Conservation (phyloP, 768 basidiomycete genomes). For the Lentinus tigrinus region DNA sequence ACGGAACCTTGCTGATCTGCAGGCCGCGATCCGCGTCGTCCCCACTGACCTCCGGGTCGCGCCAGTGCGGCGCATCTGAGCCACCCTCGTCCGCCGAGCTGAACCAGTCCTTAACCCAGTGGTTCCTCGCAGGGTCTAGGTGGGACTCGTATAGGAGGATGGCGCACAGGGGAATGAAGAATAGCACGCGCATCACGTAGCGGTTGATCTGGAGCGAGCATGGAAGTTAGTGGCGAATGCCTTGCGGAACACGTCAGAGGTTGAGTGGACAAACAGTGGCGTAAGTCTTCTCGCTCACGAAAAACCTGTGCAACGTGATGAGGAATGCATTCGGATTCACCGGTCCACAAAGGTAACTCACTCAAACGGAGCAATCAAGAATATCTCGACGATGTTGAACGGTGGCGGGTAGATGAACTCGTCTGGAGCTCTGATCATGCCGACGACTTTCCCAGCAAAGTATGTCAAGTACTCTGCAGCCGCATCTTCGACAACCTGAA, state of each 20-base stretch:
- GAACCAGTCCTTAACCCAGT: slow-evolving; percentile 73
- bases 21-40: slow-evolving; percentile 53
- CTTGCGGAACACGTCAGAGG: neutral
- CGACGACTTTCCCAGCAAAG: slow-evolving; percentile 84
- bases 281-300: slow-evolving; percentile 53
- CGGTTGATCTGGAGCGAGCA: slow-evolving; percentile 60
- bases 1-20: slow-evolving; percentile 69
- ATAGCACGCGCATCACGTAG: slow-evolving; percentile 72
- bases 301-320: slow-evolving; percentile 32
- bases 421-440: slow-evolving; percentile 85
- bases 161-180: slow-evolving; percentile 71
- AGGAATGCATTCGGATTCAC: neutral
- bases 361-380: slow-evolving; percentile 86
- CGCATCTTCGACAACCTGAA: slow-evolving; percentile 75
- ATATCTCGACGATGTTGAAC: slow-evolving; percentile 82
- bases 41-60: slow-evolving; percentile 61
- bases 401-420: slow-evolving; percentile 87
- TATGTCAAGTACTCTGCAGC: slow-evolving; percentile 90
- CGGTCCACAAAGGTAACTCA: slow-evolving; percentile 37
- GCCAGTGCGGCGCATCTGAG: slow-evolving; percentile 48
- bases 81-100: slow-evolving; percentile 56
- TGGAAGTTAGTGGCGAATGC: neutral
- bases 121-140: slow-evolving; percentile 44
- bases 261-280: slow-evolving; percentile 41
- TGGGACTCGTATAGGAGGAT: slow-evolving; percentile 79